phyloP scores from a whole-genome alignment of 129 eudicot species.

The Flaveria robusta region DNA sequence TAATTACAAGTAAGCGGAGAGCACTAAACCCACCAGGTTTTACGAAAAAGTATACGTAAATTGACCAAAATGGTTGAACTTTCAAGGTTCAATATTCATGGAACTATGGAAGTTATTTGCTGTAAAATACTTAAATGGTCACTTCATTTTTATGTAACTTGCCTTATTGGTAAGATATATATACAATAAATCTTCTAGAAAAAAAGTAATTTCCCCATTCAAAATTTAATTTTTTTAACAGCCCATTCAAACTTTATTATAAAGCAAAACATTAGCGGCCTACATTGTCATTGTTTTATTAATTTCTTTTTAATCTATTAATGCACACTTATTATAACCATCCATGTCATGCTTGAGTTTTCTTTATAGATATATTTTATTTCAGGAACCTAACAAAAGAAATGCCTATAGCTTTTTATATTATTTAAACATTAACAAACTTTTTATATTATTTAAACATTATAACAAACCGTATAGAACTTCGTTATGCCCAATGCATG shows the following conservation, averaged over 20 bases:
- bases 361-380: neutral
- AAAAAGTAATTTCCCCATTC: neutral
- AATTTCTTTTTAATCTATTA: neutral
- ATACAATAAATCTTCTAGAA: neutral
- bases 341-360: neutral
- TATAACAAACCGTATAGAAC: constrained; percentile 2
- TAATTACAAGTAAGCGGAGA: too few species aligned
- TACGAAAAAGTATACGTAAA: too few species aligned
- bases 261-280: neutral
- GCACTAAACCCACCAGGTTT: too few species aligned
- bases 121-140: neutral
- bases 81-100: neutral
- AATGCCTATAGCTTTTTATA: constrained; percentile 10
- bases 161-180: constrained; percentile 6
- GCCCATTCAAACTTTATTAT: neutral
- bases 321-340: neutral
- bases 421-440: neutral
- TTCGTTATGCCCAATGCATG: neutral
- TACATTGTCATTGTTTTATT: neutral
- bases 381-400: constrained; percentile 13
- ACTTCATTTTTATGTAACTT: neutral
- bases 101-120: neutral
- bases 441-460: constrained; percentile 5
- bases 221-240: too few species aligned
- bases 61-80: neutral